Evolutionary conservation across 2,329 filamentous ascomycete genomes (phyloP).

Genomic region (Fusarium goolgardi): DNA sequence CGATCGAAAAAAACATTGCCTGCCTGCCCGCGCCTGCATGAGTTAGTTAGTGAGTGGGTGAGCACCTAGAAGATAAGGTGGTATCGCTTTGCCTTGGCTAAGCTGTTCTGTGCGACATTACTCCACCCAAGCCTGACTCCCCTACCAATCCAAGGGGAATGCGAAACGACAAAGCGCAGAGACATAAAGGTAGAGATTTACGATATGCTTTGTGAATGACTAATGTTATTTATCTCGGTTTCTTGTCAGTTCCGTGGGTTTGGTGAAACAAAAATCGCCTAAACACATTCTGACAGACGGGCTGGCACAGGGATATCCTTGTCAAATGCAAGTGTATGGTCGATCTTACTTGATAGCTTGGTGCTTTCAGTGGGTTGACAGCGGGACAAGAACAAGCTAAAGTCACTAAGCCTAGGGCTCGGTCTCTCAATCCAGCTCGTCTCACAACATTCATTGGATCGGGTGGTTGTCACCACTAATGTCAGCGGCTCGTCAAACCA

Average conservation of each 20-base stretch:
- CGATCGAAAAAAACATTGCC: not conserved
- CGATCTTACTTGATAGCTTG: constrained; percentile 3
- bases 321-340: not conserved
- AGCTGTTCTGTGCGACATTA: not conserved
- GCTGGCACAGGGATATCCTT: not conserved
- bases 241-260: not conserved
- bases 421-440: not conserved
- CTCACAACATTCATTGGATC: not conserved
- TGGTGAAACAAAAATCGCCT: not conserved
- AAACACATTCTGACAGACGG: not conserved
- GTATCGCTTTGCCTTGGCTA: not conserved
- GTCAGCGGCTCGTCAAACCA: not conserved
- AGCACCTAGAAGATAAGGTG: not conserved
- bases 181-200: not conserved
- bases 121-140: not conserved
- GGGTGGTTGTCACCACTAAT: not conserved
- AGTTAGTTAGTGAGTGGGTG: not conserved
- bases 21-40: not conserved
- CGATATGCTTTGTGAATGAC: not conserved
- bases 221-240: not conserved
- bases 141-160: too few species aligned
- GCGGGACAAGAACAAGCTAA: not conserved
- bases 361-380: not conserved
- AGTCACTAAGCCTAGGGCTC: not conserved
- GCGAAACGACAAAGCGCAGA: not conserved